A percentile compares a stretch with the other conserved stretches of the same genome.
phyloP scores from a whole-genome alignment of 163 green algal genomes.

The Coccomyxa subellipsoidea region DNA sequence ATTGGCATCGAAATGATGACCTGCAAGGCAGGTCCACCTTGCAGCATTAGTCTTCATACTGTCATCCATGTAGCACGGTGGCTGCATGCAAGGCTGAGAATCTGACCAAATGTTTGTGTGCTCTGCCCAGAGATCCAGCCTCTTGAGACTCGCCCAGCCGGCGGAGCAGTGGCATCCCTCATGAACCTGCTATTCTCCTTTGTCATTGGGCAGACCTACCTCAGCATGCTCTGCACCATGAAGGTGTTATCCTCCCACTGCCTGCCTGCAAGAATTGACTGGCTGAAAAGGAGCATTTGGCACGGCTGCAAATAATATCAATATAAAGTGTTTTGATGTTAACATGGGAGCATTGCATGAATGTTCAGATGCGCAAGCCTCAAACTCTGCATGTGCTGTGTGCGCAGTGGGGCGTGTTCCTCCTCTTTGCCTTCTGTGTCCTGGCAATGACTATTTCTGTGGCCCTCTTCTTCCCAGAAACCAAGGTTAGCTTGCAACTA shows the following conservation, averaged over 20 bases:
- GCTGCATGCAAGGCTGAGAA: no score
- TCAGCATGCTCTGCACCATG: conserved; percentile 39
- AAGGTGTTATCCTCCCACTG: no score
- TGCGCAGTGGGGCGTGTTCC: conserved; percentile 23
- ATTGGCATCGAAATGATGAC: no score
- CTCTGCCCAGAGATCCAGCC: conserved; percentile 66
- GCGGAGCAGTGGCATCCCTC: conserved; percentile 44
- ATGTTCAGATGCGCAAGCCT: background rate
- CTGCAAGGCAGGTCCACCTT: no score
- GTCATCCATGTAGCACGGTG: no score
- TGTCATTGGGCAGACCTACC: conserved; percentile 71
- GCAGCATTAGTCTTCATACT: no score
- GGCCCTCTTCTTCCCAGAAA: conserved; percentile 26
- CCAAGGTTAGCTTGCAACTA: background rate
- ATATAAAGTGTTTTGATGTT: background rate
- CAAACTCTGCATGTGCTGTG: background rate
- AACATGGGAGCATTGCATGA: background rate
- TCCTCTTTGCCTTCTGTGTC: conserved; percentile 30
- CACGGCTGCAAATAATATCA: background rate
- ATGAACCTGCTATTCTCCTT: conserved; percentile 72
- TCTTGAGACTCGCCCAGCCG: conserved; percentile 53
- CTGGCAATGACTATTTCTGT: conserved; percentile 26
- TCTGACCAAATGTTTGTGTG: no score
- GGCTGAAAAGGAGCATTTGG: no score
- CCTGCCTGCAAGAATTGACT: no score